Evolutionary conservation across 176 grass and related monocot species (phyloP).

Genomic region (Rhipidocladum racemiflorum): DNA sequence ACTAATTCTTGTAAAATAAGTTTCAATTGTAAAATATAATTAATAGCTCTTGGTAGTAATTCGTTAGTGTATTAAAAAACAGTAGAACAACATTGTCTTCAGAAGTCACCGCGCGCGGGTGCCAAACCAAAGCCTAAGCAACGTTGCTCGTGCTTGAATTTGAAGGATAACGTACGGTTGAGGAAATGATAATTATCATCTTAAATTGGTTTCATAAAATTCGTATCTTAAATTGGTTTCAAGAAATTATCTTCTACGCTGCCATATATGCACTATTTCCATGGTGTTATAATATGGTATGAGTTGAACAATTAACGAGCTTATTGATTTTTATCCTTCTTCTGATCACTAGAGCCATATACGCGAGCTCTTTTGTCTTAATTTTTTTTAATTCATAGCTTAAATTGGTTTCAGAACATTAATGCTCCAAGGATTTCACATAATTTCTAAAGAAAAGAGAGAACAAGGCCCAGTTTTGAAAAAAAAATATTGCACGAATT

Average conservation of each 20-base stretch:
- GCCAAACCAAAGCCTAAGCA: background rate
- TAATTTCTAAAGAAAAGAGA: background rate
- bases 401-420: background rate
- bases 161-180: background rate
- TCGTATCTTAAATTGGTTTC: background rate
- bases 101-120: too few relatives aligned
- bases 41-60: background rate
- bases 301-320: background rate
- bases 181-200: background rate
- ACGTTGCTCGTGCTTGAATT: background rate
- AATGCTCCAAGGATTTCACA: background rate
- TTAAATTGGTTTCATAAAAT: conserved; percentile 2
- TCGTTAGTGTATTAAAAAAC: background rate
- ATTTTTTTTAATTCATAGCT: too few relatives aligned
- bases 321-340: background rate
- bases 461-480: too few relatives aligned
- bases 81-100: background rate
- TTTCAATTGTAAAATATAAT: background rate
- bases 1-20: too few relatives aligned
- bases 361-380: too few relatives aligned
- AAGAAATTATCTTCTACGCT: background rate
- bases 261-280: background rate
- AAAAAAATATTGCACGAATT: too few relatives aligned
- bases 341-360: too few relatives aligned
- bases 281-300: background rate